Evolutionary conservation across 2,329 filamentous ascomycete genomes (phyloP), one percentile per base, ranked within the genome.

Genomic region (Scorias spongiosa): DNA sequence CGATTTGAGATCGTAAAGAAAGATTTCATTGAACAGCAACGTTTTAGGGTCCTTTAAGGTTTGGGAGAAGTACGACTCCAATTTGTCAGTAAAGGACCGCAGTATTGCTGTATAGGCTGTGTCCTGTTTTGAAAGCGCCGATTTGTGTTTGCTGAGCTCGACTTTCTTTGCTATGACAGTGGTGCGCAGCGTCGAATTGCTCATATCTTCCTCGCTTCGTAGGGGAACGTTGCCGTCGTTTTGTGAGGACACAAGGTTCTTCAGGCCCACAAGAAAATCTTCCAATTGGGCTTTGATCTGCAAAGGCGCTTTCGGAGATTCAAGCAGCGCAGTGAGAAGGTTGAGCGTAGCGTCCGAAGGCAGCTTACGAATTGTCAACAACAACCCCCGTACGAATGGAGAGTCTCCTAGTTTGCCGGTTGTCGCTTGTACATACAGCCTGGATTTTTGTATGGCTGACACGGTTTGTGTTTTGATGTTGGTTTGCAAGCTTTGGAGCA

Each of bases 91-190:
- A 17, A 81, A 64, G 1, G 61, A 58, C 49, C 81, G 75, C 4
- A 88, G 69, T 10, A 84, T 62, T 18, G 68, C 64, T 12, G 83
- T 85, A 57, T 85, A 85, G 5, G 73, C 71, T 49, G 75, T 76
- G 62, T 89, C 84, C 51, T 81, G 71, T 39, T 79, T 72, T 0
- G 81, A 83, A 26, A 89, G 69, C 2, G 74, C 69, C 1, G 82
- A 78, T 51, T 80, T 79, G 57, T 87, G 80, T 49, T 78, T 81
- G 62, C 81, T 85, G 36, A 91, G 69, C 55, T 87, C 80, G 14
- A 91, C 83, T 57, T 84, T 83, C 56, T 89, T 83, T 12, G 83
- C 83, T 42, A 89, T 77, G 29, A 89, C 76, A 0, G 84, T 89
- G 1, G 84, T 85, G 39, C 85, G 73, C 36, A 85, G 64, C 38